A percentile compares a stretch with the other conserved stretches of the same genome.
These are phyloP conservation scores for Aspergillus ellipticus DNA, from an alignment of 495 filamentous ascomycete genomes.

Conservation along the genomic window DNA sequence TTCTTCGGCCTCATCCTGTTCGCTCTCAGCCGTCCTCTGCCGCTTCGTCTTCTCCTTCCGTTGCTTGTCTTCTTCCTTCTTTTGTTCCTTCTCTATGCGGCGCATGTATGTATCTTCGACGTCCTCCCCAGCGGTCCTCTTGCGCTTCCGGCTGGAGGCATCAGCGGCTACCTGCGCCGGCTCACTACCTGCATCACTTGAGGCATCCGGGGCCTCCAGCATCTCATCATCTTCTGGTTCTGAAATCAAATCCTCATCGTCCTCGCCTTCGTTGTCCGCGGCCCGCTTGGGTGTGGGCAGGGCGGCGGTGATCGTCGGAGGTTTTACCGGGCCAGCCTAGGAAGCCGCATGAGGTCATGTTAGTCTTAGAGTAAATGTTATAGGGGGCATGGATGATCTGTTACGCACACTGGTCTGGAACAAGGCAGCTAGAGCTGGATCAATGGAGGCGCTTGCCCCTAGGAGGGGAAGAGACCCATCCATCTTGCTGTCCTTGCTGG, in stretches of 20 bases:
- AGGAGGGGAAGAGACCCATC: slow-evolving; percentile 32
- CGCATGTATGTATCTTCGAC: slow-evolving; percentile 80
- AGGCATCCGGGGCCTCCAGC: slow-evolving; percentile 39
- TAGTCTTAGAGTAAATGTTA: slow-evolving; percentile 12
- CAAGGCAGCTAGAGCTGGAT: slow-evolving; percentile 72
- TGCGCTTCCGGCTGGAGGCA: slow-evolving; percentile 66
- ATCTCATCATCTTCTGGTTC: slow-evolving; percentile 41
- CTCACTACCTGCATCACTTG: slow-evolving; percentile 31
- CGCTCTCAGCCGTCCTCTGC: slow-evolving; percentile 17
- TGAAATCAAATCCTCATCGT: slow-evolving; percentile 32
- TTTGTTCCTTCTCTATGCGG: slow-evolving; percentile 59
- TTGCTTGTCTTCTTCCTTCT: slow-evolving; percentile 45
- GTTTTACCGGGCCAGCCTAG: slow-evolving; percentile 67
- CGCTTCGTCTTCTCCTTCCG: slow-evolving; percentile 18
- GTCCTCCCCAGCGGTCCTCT: slow-evolving; percentile 69
- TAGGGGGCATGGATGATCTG: neutral
- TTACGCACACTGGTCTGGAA: slow-evolving; percentile 49
- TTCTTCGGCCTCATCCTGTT: slow-evolving; percentile 25
- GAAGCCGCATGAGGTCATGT: neutral
- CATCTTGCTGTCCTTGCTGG: too few relatives aligned
- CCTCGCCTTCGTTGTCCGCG: slow-evolving; percentile 26
- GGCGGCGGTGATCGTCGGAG: slow-evolving; percentile 48
- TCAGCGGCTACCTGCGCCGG: slow-evolving; percentile 34
- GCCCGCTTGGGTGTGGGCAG: slow-evolving; percentile 8
- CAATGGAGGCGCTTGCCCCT: slow-evolving; percentile 48